Evolutionary conservation across 1,284 basidiomycete species (phyloP).

Genomic region (Phellinidium pouzarii): DNA sequence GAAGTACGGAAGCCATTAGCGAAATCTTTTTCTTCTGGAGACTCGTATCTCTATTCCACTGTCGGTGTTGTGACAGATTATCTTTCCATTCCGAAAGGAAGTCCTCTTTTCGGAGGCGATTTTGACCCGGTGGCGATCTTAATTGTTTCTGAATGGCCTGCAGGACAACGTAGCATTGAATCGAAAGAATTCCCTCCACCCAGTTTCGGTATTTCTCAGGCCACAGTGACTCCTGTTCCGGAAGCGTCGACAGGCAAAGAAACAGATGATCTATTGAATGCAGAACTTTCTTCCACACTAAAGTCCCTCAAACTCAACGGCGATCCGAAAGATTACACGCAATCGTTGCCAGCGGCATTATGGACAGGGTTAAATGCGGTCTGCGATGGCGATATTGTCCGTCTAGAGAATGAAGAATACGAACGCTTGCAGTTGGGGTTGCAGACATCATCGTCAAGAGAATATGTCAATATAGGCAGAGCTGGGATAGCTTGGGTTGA

Average conservation of each 20-base stretch:
- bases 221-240: conserved; percentile 16
- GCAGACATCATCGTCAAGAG: background rate
- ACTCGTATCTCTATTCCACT: conserved; percentile 58
- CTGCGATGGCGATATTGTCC: conserved; percentile 36
- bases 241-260: conserved; percentile 18
- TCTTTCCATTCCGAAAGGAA: conserved; percentile 63
- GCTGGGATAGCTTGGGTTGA: conserved; percentile 51
- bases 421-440: conserved; percentile 24
- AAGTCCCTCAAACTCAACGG: conserved; percentile 35
- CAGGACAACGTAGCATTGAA: conserved; percentile 38
- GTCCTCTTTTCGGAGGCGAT: conserved; percentile 64
- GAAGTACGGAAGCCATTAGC: conserved; percentile 58
- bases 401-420: conserved; percentile 40
- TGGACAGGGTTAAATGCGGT: conserved; percentile 36
- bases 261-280: conserved; percentile 25
- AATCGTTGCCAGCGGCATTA: conserved; percentile 34
- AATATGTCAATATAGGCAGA: conserved; percentile 20
- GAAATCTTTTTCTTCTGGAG: conserved; percentile 50
- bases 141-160: conserved; percentile 37
- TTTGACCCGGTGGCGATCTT: conserved; percentile 70
- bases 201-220: conserved; percentile 29
- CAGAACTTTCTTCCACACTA: conserved; percentile 39
- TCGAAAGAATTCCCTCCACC: conserved; percentile 54
- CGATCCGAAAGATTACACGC: conserved; percentile 32
- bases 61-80: conserved; percentile 70